Evolutionary conservation across 192 early-diverging fungal species (phyloP).

Genomic region (Entomortierella beljakovae): DNA sequence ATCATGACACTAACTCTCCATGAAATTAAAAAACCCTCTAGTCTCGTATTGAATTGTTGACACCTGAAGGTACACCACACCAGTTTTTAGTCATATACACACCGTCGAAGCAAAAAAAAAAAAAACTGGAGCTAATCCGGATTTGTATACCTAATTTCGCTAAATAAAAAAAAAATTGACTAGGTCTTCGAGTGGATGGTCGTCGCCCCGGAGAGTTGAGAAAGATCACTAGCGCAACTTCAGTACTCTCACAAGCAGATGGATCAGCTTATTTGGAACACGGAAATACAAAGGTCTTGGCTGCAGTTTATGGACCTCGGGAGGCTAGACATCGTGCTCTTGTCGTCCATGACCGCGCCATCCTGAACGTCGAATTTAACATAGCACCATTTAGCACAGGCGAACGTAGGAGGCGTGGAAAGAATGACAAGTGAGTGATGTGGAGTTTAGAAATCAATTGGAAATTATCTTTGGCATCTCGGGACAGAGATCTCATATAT

Average conservation of each 20-base stretch:
- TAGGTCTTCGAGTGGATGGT: conserved; percentile 95
- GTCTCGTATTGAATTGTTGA: conserved; percentile 62
- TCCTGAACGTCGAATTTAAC: conserved; percentile 91
- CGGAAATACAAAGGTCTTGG: conserved; percentile 95
- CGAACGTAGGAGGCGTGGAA: conserved; percentile 85
- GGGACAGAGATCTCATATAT: too few species aligned
- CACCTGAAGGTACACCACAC: conserved; percentile 53
- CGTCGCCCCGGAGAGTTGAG: conserved; percentile 90
- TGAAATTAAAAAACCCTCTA: conserved; percentile 14
- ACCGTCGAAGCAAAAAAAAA: neutral
- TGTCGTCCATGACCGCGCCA: conserved; percentile 76
- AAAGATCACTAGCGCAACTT: conserved; percentile 82
- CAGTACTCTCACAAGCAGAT: conserved; percentile 85
- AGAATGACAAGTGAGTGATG: conserved; percentile 80
- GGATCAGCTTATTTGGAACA: conserved; percentile 96
- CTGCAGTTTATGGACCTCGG: conserved; percentile 92
- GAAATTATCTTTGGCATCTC: too few species aligned
- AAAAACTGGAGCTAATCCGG: too few species aligned
- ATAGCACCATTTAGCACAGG: conserved; percentile 92
- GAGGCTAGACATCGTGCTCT: conserved; percentile 76
- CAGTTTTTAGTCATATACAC: neutral
- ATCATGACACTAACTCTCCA: too few species aligned
- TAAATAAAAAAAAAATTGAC: too few species aligned
- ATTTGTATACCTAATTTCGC: too few species aligned
- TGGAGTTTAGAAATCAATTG: too few species aligned